These are phyloP conservation scores for Kwoniella newhampshirensis DNA, from an alignment of 768 basidiomycete species.

Conservation along the genomic window DNA sequence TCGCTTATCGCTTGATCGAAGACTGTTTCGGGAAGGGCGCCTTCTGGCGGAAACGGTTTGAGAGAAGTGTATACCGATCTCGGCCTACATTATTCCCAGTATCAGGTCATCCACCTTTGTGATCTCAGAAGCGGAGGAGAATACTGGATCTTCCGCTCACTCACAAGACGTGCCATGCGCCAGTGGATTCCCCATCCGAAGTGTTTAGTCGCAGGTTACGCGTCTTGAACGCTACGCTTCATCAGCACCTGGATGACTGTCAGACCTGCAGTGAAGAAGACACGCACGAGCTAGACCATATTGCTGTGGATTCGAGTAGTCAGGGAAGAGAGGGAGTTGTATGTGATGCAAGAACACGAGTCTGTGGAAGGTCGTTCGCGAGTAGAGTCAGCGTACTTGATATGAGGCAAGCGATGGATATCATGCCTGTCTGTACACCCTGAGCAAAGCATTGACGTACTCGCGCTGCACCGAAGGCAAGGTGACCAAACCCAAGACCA, in stretches of 20 bases:
- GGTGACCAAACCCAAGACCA: conserved; percentile 59
- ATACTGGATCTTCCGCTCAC: too few species aligned
- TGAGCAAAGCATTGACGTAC: conserved; percentile 61
- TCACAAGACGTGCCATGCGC: conserved; percentile 55
- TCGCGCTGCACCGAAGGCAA: conserved; percentile 69
- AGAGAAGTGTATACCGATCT: conserved; percentile 40
- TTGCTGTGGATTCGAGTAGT: conserved; percentile 68
- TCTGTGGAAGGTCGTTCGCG: conserved; percentile 49
- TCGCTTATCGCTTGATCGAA: conserved; percentile 61
- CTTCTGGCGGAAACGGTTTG: conserved; percentile 51
- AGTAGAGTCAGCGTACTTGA: not conserved
- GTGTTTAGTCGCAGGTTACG: conserved; percentile 70
- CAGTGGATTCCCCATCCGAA: conserved; percentile 72
- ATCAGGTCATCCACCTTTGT: too few species aligned
- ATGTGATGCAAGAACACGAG: conserved; percentile 68
- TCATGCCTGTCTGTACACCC: too few species aligned
- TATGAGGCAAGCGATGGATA: not conserved
- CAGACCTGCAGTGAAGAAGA: too few species aligned
- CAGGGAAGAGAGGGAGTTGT: conserved; percentile 63
- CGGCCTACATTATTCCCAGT: too few species aligned
- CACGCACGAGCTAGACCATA: conserved; percentile 80
- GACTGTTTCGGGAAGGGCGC: conserved; percentile 54
- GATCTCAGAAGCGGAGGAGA: too few species aligned
- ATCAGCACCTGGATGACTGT: too few species aligned
- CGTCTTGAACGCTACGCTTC: conserved; percentile 74